phyloP scores from a whole-genome alignment of 2,329 filamentous ascomycete species.

The Seiridium cupressi region DNA sequence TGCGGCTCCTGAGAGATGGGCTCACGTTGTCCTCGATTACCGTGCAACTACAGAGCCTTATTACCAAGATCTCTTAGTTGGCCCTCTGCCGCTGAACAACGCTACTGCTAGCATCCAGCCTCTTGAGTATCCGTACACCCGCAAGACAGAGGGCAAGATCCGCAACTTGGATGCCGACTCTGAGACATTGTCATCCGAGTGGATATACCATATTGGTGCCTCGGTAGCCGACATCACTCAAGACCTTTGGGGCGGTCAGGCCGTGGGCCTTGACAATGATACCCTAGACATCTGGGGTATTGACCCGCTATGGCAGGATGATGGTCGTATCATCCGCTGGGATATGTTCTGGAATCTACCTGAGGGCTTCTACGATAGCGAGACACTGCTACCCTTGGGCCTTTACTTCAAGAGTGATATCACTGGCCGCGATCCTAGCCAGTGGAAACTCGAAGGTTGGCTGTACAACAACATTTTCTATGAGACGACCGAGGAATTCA shows the following conservation, averaged over 20 bases:
- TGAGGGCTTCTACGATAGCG: conserved; percentile 36
- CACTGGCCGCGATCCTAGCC: conserved; percentile 46
- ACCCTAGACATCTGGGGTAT: conserved; percentile 36
- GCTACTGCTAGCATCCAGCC: conserved; percentile 34
- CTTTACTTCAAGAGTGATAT: conserved; percentile 44
- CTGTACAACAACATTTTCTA: conserved; percentile 55
- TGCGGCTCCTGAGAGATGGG: conserved; percentile 36
- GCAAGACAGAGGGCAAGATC: conserved; percentile 34
- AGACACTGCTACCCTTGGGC: conserved; percentile 42
- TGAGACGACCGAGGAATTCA: conserved; percentile 44
- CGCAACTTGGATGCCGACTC: conserved; percentile 37
- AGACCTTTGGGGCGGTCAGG: conserved; percentile 40
- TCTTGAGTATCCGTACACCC: conserved; percentile 40
- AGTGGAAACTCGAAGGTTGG: conserved; percentile 52
- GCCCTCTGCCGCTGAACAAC: conserved; percentile 44
- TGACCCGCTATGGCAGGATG: conserved; percentile 39
- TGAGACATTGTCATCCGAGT: conserved; percentile 26
- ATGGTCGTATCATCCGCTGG: conserved; percentile 44
- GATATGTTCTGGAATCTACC: conserved; percentile 41
- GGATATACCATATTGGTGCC: conserved; percentile 32
- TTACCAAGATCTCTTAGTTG: conserved; percentile 44
- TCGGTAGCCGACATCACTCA: conserved; percentile 37
- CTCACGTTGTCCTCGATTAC: conserved; percentile 40
- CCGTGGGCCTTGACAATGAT: conserved; percentile 37
- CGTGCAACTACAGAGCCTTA: conserved; percentile 34